Base-by-base conservation (phyloP, 495 filamentous ascomycete species). In the Endocarpon pusillum region DNA sequence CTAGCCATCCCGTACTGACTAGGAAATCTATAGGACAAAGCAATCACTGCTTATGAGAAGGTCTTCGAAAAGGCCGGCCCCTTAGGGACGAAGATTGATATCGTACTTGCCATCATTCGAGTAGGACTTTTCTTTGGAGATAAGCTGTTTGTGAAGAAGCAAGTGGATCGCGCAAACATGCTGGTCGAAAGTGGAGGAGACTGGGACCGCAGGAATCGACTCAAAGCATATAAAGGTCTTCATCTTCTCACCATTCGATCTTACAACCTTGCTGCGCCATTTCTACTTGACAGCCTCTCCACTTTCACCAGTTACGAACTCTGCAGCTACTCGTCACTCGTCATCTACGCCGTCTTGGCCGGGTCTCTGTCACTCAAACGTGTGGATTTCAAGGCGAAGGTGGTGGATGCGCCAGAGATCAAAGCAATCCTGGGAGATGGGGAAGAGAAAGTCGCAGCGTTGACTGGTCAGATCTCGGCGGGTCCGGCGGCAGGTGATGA, bases 251-350 rank as follows among this genome's bases (percentile, higher is more conserved):
- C 87, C 20, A 71, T 81, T 33, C 84, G 89, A 28, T 84, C 82
- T 33, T 85, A 94, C 62, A 78, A 73, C 51, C 62, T 81, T 32
- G 86, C 84, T 19, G 89, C 91, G 4, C 91, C 91, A 27, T 67
- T 94, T 4, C 77, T 97, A 19, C 81, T 97, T 35, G 89, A 97
- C 61, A 86, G 80, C 49, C 61, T 97, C 39, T 94, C 86, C 17
- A 97, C 89, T n/a, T 97, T 97, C 55, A 97, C 89, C 32, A 92
- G 82, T 47, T 94, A 91, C 61, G 89, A 97, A 57, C 69, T 97
- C 21, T 97, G 89, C 72, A 82, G 72, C 39, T 97, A 97, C 62
- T 87, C 82, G 28, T 75, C 75, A 19, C 69, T 97, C 16, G 89
- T 97, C 25, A 73, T 97, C 38, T 97, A 96, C 64, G 79, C 91